Evolutionary conservation across 2,329 filamentous ascomycete species (phyloP).

Genomic region (Delphinella strobiligena): DNA sequence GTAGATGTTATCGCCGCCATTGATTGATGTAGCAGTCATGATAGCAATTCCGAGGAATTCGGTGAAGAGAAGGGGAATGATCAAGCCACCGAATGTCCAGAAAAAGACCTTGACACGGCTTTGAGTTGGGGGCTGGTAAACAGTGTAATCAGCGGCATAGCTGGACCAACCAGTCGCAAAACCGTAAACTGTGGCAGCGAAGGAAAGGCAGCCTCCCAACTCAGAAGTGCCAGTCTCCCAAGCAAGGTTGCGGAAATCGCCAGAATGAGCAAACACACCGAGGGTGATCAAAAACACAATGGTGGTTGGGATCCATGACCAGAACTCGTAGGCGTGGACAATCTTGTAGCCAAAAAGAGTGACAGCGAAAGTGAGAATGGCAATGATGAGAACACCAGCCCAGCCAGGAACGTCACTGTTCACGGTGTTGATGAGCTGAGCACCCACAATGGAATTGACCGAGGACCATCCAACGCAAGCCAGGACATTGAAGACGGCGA

Average conservation of each 20-base stretch:
- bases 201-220: constrained; percentile 50
- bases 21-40: constrained; percentile 48
- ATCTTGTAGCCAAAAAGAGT: constrained; percentile 66
- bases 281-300: constrained; percentile 63
- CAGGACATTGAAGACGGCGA: constrained; percentile 56
- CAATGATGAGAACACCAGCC: constrained; percentile 65
- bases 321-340: constrained; percentile 67
- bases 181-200: constrained; percentile 54
- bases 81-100: constrained; percentile 57
- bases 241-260: constrained; percentile 51
- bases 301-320: constrained; percentile 59
- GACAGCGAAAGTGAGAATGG: constrained; percentile 53
- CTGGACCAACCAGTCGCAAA: constrained; percentile 63
- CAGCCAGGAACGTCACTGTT: constrained; percentile 57
- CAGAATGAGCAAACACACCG: constrained; percentile 55
- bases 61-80: constrained; percentile 60
- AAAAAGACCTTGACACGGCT: constrained; percentile 52
- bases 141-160: constrained; percentile 67
- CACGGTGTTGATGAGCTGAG: constrained; percentile 64
- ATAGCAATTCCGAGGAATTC: constrained; percentile 62
- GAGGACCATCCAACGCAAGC: constrained; percentile 65
- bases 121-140: constrained; percentile 57
- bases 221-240: constrained; percentile 48
- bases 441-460: constrained; percentile 69
- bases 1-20: constrained; percentile 44